A percentile compares a stretch with the other conserved stretches of the same genome.
Evolutionary conservation across 257 asterid species (phyloP).

Genomic region (Lycium barbarum): DNA sequence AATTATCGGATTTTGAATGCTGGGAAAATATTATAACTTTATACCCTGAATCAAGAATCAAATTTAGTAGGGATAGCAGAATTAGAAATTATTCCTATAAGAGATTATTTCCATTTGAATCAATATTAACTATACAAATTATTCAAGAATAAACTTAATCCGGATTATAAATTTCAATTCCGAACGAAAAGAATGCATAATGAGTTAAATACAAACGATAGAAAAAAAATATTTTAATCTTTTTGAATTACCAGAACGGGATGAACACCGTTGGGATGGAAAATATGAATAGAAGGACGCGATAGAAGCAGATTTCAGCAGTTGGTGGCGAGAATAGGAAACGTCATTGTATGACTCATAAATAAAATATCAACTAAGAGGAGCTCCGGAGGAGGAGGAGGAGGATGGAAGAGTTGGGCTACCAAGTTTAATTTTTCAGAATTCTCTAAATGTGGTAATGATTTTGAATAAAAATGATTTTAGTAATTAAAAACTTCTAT

Average conservation of each 20-base stretch:
- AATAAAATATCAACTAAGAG: background rate
- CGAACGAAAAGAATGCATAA: no score
- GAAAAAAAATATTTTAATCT: background rate
- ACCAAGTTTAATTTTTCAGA: slow-evolving; percentile 32
- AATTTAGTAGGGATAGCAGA: background rate
- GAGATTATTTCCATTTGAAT: background rate
- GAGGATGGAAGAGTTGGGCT: slow-evolving; percentile 34
- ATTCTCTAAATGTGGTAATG: background rate
- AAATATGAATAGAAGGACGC: background rate
- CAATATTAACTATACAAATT: background rate
- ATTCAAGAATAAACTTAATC: background rate
- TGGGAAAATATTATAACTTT: background rate
- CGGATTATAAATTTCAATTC: background rate
- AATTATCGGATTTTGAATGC: background rate
- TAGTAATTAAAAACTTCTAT: background rate
- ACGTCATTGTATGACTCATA: background rate
- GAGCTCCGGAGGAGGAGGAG: background rate
- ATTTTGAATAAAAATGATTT: background rate
- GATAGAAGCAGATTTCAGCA: slow-evolving; percentile 5
- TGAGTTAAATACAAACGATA: no score
- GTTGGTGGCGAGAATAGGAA: background rate
- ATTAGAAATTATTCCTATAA: background rate
- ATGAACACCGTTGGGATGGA: background rate
- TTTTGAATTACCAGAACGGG: background rate
- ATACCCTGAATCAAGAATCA: background rate